These are phyloP conservation scores for Parascedosporium putredinis DNA, from an alignment of 2,329 filamentous ascomycete genomes.

Conservation along the genomic window DNA sequence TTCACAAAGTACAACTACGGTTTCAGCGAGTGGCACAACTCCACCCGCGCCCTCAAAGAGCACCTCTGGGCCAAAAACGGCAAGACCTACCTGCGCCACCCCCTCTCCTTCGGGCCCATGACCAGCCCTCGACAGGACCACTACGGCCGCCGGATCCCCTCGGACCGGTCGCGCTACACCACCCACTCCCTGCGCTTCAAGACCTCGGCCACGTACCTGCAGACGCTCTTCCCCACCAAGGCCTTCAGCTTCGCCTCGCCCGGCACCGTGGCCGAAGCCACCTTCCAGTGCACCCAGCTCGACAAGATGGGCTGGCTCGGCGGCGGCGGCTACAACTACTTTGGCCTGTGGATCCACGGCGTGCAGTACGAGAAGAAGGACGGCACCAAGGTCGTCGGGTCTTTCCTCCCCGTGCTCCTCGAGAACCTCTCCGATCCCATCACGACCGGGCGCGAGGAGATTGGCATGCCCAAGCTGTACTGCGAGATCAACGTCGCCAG, in stretches of 20 bases:
- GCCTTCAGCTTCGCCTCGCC: constrained; percentile 30
- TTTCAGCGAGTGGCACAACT: constrained; percentile 15
- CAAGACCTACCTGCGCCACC: constrained; percentile 11
- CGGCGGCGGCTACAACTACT: constrained; percentile 44
- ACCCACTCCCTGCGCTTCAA: constrained; percentile 39
- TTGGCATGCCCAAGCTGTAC: constrained; percentile 51
- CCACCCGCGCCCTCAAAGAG: constrained; percentile 11
- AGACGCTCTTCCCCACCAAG: constrained; percentile 34
- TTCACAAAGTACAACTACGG: constrained; percentile 4
- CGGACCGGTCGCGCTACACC: constrained; percentile 22
- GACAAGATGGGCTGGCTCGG: constrained; percentile 50
- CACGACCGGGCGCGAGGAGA: constrained; percentile 46
- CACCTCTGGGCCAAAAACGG: constrained; percentile 11
- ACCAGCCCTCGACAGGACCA: constrained; percentile 14
- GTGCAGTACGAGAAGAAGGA: constrained; percentile 43
- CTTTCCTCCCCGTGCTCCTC: constrained; percentile 47
- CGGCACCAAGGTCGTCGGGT: constrained; percentile 36
- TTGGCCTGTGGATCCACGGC: constrained; percentile 53
- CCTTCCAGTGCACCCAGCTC: constrained; percentile 30
- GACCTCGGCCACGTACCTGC: constrained; percentile 35
- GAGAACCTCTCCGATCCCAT: constrained; percentile 51
- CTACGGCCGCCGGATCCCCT: not conserved
- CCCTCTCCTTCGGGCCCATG: constrained; percentile 16
- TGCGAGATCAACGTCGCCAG: constrained; percentile 35
- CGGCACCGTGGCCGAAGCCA: constrained; percentile 32